These are phyloP conservation scores for Wickerhamomyces chambardii DNA, from an alignment of 805 yeast genomes.

Conservation along the genomic window DNA sequence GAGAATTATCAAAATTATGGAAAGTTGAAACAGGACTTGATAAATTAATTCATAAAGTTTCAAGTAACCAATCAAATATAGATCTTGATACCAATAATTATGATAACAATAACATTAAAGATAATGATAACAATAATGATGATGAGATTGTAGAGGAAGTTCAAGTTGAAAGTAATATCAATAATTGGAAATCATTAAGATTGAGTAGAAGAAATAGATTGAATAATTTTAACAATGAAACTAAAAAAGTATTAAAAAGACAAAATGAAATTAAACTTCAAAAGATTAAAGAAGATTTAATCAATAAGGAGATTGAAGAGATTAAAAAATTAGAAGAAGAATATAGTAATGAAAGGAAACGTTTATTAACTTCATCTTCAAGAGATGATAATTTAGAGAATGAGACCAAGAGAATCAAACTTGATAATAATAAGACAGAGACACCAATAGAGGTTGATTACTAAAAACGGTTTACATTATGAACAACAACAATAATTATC, in stretches of 20 bases:
- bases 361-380: no score
- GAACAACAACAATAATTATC: no score
- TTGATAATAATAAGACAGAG: conserved; percentile 6
- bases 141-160: no score
- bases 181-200: conserved; percentile 35
- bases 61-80: conserved; percentile 3
- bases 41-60: conserved; percentile 6
- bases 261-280: no score
- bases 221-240: conserved; percentile 25
- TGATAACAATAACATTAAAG: no score
- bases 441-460: background rate
- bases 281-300: conserved; percentile 6
- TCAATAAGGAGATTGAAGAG: no score
- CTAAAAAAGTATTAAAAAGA: conserved; percentile 20
- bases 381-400: conserved; percentile 11
- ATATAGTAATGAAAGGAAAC: no score
- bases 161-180: no score
- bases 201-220: conserved; percentile 26
- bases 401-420: conserved; percentile 7
- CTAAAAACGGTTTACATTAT: no score
- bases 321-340: no score
- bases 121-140: no score
- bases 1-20: conserved; percentile 24
- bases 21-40: conserved; percentile 29
- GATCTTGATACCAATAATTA: conserved; percentile 1